A percentile compares a stretch with the other conserved stretches of the same genome.
Evolutionary conservation across 331 rosid genomes (phyloP).

Genomic region (Malus hybrid): DNA sequence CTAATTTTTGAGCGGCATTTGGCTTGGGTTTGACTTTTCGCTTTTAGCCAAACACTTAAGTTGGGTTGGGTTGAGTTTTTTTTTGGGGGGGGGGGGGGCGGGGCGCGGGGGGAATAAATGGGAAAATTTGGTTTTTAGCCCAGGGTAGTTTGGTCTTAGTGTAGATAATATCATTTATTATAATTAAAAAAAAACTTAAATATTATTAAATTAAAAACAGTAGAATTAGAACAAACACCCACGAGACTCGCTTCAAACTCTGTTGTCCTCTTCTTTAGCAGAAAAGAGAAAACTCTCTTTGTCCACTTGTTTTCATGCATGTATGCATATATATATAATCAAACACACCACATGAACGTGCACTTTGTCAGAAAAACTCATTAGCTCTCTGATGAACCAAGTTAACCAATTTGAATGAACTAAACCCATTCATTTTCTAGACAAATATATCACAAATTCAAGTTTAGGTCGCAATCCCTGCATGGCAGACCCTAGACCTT

Average conservation of each 20-base stretch:
- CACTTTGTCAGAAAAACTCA: neutral
- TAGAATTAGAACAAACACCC: neutral
- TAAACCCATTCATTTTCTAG: neutral
- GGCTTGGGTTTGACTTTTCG: too few relatives aligned
- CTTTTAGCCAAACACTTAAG: too few relatives aligned
- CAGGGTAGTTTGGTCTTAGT: too few relatives aligned
- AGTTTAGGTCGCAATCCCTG: neutral
- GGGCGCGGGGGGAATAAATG: too few relatives aligned
- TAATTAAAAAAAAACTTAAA: too few relatives aligned
- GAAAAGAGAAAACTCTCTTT: neutral
- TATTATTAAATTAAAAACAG: neutral
- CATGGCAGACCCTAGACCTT: constrained; percentile 22
- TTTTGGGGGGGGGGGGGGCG: too few relatives aligned
- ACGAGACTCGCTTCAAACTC: constrained; percentile 4
- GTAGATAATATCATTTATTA: too few relatives aligned
- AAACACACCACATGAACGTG: neutral
- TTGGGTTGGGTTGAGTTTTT: too few relatives aligned
- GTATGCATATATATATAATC: neutral
- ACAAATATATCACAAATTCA: neutral
- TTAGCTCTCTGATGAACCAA: too few relatives aligned
- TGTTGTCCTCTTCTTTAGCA: constrained; percentile 13
- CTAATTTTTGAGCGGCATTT: too few relatives aligned
- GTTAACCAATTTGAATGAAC: neutral
- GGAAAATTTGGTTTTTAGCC: too few relatives aligned
- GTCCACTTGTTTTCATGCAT: constrained; percentile 10